These are phyloP conservation scores for Colletotrichum australisinense DNA, from an alignment of 2,329 filamentous ascomycete species.

Conservation along the genomic window DNA sequence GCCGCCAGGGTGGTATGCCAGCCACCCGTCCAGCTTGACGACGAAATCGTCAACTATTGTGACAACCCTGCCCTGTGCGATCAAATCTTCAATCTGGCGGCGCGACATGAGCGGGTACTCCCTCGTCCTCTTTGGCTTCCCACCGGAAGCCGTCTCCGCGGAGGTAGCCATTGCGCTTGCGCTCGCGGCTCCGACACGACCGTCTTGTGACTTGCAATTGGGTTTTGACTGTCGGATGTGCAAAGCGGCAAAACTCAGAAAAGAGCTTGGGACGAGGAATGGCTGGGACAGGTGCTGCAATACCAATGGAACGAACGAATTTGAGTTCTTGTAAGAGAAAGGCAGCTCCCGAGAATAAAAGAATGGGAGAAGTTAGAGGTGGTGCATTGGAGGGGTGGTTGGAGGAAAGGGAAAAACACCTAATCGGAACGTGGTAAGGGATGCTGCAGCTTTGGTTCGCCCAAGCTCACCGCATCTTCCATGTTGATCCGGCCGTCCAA, in stretches of 20 bases:
- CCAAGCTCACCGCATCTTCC: constrained; percentile 20
- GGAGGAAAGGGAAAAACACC: background rate
- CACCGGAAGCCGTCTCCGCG: background rate
- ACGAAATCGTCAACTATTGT: constrained; percentile 86
- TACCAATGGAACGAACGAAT: background rate
- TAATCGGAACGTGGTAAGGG: background rate
- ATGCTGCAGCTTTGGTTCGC: background rate
- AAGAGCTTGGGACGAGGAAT: background rate
- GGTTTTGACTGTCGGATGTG: background rate
- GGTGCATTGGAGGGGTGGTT: background rate
- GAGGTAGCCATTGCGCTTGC: constrained; percentile 5
- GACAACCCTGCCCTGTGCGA: constrained; percentile 83
- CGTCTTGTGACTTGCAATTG: background rate
- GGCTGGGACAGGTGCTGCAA: background rate
- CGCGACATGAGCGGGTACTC: constrained; percentile 31
- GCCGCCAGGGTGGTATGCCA: constrained; percentile 91
- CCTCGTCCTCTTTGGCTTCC: constrained; percentile 3
- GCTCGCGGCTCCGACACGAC: background rate
- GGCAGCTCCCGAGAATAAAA: background rate
- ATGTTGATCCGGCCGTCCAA: background rate
- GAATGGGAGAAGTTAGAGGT: background rate
- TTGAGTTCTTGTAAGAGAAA: background rate
- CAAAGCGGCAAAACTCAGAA: background rate
- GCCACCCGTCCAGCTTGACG: constrained; percentile 88
- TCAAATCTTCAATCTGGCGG: constrained; percentile 79